These are phyloP conservation scores for Leptographium wingfieldii DNA, from an alignment of 2,329 filamentous ascomycete genomes.

Conservation along the genomic window DNA sequence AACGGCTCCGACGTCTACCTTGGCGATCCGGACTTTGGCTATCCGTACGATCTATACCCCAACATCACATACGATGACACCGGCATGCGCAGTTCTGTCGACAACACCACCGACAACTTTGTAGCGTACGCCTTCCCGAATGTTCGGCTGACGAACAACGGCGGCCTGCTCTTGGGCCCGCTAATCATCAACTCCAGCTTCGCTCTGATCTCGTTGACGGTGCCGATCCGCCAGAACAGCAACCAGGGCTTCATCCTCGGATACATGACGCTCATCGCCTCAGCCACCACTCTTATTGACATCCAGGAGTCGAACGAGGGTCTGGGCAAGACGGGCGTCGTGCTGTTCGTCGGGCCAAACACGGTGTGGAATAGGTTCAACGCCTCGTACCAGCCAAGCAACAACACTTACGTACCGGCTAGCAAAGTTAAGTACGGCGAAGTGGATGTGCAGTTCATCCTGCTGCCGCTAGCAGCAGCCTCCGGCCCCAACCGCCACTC, in stretches of 20 bases:
- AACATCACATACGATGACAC: constrained; percentile 56
- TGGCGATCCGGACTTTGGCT: constrained; percentile 52
- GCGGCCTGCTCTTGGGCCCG: constrained; percentile 64
- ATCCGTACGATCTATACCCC: constrained; percentile 61
- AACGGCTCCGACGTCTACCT: constrained; percentile 49
- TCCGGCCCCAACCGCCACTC: constrained; percentile 36
- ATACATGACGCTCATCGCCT: constrained; percentile 71
- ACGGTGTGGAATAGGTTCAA: constrained; percentile 54
- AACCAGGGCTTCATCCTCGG: constrained; percentile 54
- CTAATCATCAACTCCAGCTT: constrained; percentile 58
- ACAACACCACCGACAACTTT: constrained; percentile 28
- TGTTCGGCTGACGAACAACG: constrained; percentile 35
- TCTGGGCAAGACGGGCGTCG: constrained; percentile 54
- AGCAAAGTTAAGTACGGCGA: constrained; percentile 25
- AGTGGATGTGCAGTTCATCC: constrained; percentile 42
- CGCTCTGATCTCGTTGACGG: constrained; percentile 67
- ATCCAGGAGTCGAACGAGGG: constrained; percentile 55
- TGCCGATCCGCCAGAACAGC: constrained; percentile 60
- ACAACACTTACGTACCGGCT: constrained; percentile 28
- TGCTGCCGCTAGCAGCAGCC: constrained; percentile 34
- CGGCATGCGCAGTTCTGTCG: constrained; percentile 25
- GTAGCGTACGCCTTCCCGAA: constrained; percentile 37
- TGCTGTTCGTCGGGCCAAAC: constrained; percentile 57
- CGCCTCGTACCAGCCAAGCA: constrained; percentile 29
- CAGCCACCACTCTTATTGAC: constrained; percentile 49